phyloP scores from a whole-genome alignment of 768 basidiomycete genomes.

The Mrakia blollopis region DNA sequence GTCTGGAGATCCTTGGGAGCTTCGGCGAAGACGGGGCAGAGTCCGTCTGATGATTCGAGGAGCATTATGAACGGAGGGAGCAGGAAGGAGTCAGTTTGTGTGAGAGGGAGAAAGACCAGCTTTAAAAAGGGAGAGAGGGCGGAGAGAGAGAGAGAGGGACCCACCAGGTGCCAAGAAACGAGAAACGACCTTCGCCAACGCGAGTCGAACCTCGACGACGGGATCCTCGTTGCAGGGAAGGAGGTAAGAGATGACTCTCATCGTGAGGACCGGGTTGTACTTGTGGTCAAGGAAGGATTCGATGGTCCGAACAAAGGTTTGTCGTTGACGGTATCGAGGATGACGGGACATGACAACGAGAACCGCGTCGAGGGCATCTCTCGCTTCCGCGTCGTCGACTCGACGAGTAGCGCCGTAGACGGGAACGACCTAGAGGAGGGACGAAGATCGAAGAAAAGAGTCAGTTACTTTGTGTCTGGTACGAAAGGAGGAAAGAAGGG shows the following conservation, averaged over 20 bases:
- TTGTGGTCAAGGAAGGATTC: conserved; percentile 50
- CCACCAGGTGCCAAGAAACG: conserved; percentile 39
- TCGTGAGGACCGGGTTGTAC: conserved; percentile 59
- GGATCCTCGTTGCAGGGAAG: conserved; percentile 56
- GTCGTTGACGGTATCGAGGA: conserved; percentile 33
- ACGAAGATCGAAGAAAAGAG: conserved; percentile 32
- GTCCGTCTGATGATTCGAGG: conserved; percentile 6
- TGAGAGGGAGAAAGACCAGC: too few species aligned
- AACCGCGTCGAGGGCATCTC: conserved; percentile 54
- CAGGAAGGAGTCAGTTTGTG: too few species aligned
- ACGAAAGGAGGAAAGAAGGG: too few species aligned
- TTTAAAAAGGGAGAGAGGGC: not conserved
- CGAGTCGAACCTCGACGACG: conserved; percentile 80
- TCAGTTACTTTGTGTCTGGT: too few species aligned
- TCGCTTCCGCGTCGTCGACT: conserved; percentile 36
- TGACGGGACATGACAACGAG: conserved; percentile 42
- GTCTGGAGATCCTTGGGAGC: conserved; percentile 11
- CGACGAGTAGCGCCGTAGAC: conserved; percentile 33
- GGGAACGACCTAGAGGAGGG: conserved; percentile 38
- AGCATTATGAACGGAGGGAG: too few species aligned
- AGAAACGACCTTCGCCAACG: conserved; percentile 68
- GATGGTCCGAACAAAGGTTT: conserved; percentile 28
- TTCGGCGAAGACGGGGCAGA: conserved; percentile 4
- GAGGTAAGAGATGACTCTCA: conserved; percentile 51
- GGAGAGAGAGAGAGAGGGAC: conserved; percentile 10